Evolutionary conservation across 2,329 filamentous ascomycete species (phyloP).

Genomic region (Ophiostoma perfectum): DNA sequence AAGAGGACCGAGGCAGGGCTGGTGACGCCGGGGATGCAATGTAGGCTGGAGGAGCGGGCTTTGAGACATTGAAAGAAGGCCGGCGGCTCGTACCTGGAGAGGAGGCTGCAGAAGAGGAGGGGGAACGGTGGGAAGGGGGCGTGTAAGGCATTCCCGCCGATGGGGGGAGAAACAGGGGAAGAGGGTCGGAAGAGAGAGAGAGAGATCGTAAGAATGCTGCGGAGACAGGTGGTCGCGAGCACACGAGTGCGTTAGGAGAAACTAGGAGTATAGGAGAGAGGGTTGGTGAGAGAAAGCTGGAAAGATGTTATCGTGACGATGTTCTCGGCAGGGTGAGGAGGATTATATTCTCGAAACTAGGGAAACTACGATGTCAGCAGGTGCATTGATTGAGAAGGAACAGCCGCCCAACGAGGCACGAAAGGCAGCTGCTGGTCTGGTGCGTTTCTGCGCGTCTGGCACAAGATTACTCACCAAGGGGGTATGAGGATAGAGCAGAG

Average conservation of each 20-base stretch:
- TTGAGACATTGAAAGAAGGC: slow-evolving; percentile 47
- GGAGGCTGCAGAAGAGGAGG: slow-evolving; percentile 52
- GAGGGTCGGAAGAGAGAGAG: background rate
- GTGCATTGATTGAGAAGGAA: background rate
- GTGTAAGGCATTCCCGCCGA: slow-evolving; percentile 75
- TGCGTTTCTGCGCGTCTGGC: background rate
- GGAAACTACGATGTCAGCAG: background rate
- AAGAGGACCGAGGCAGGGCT: slow-evolving; percentile 57
- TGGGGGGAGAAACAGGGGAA: slow-evolving; percentile 25
- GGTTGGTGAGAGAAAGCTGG: background rate
- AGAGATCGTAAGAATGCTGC: slow-evolving; percentile 12
- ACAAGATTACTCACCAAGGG: slow-evolving; percentile 7
- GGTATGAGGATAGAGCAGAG: background rate
- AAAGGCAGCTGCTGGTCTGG: too few species aligned
- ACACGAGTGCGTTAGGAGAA: slow-evolving; percentile 3
- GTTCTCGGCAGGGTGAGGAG: background rate
- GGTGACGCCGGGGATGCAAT: slow-evolving; percentile 39
- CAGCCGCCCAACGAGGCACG: too few species aligned
- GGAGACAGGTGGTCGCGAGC: slow-evolving; percentile 7
- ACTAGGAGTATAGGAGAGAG: slow-evolving; percentile 12
- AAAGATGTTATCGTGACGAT: background rate
- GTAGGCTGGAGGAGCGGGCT: slow-evolving; percentile 21
- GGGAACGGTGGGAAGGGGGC: slow-evolving; percentile 64
- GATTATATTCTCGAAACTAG: background rate
- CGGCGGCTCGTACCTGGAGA: slow-evolving; percentile 56